These are phyloP conservation scores for Argentina anserina DNA, from an alignment of 306 rosid species.

Conservation along the genomic window DNA sequence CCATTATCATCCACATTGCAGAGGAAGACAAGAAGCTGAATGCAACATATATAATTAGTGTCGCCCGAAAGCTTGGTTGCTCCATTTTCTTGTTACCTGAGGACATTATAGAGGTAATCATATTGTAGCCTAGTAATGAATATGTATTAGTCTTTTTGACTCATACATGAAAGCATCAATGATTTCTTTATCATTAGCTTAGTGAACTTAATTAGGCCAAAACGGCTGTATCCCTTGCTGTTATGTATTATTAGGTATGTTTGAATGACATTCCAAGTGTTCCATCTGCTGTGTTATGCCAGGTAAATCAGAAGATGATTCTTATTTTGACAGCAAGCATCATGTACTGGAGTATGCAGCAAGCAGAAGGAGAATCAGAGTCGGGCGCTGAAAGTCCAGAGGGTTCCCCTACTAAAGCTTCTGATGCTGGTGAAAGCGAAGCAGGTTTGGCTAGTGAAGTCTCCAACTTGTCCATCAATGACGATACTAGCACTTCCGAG, in stretches of 20 bases:
- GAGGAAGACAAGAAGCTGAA: conserved; percentile 97
- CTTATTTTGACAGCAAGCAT: conserved; percentile 88
- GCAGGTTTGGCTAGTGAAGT: conserved; percentile 32
- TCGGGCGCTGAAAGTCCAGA: conserved; percentile 19
- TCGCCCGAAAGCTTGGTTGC: conserved; percentile 97
- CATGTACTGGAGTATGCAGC: conserved; percentile 94
- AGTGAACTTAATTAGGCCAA: neutral
- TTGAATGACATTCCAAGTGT: conserved; percentile 6
- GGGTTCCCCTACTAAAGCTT: conserved; percentile 30
- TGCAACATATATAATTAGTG: conserved; percentile 95
- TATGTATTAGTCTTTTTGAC: conserved; percentile 2
- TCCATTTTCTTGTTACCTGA: conserved; percentile 97
- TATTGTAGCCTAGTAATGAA: conserved; percentile 1
- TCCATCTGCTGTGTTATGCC: conserved; percentile 11
- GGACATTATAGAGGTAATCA: conserved; percentile 81
- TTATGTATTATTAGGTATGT: neutral
- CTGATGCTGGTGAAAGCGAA: conserved; percentile 32
- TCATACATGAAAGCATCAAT: neutral
- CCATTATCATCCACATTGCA: conserved; percentile 36
- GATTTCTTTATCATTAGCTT: neutral
- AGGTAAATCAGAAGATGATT: conserved; percentile 99
- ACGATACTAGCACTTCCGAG: conserved; percentile 21
- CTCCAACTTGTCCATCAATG: conserved; percentile 44
- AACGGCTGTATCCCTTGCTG: neutral
- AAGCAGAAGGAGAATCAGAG: conserved; percentile 44